Evolutionary conservation across 2,329 filamentous ascomycete species (phyloP).

Genomic region (Phialocephala sp.): DNA sequence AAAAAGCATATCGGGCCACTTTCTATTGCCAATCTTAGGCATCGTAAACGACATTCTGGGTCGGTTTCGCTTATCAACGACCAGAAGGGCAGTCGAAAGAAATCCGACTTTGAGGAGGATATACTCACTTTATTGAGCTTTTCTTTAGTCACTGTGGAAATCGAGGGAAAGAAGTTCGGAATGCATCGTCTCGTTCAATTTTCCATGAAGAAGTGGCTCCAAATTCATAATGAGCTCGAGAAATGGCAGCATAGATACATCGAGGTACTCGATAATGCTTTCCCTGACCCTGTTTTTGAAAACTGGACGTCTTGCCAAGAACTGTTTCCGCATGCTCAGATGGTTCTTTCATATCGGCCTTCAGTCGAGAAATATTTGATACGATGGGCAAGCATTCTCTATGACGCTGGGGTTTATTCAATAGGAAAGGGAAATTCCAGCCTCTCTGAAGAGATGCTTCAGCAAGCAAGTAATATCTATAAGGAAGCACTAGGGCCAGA

Average conservation of each 20-base stretch:
- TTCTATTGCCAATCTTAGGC: too few species aligned
- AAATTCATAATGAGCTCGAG: neutral
- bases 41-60: too few species aligned
- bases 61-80: neutral
- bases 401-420: neutral
- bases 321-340: neutral
- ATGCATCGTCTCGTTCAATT: neutral
- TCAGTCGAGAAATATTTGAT: neutral
- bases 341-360: neutral
- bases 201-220: constrained; percentile 1
- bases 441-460: neutral
- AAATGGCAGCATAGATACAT: neutral
- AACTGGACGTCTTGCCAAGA: neutral
- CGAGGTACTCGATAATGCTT: neutral
- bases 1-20: too few species aligned
- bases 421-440: neutral
- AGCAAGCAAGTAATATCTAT: neutral
- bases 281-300: neutral
- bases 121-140: neutral
- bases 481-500: neutral
- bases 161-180: neutral
- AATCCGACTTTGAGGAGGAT: neutral
- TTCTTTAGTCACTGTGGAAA: neutral
- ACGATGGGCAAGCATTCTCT: neutral
- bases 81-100: neutral